These are phyloP conservation scores for Skeletonema costatum DNA, from an alignment of 108 stramenopile species.

Conservation along the genomic window DNA sequence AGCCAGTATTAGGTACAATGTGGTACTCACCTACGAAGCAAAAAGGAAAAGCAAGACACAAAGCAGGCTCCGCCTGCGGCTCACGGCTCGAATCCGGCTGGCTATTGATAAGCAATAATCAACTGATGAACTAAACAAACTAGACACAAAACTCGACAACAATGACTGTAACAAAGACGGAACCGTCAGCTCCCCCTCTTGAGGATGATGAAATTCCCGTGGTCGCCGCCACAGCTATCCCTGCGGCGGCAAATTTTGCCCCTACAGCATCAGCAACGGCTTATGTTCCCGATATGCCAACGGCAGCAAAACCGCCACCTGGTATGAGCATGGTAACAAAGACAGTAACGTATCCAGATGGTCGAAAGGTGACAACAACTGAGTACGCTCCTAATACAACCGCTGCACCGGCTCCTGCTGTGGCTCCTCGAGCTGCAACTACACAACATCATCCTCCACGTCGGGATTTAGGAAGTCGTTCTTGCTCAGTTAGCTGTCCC, in stretches of 20 bases:
- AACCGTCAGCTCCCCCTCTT: slow-evolving; percentile 31
- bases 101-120: too few species aligned
- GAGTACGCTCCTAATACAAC: slow-evolving; percentile 15
- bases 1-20: too few species aligned
- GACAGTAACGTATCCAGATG: slow-evolving; percentile 39
- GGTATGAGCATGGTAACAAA: slow-evolving; percentile 20
- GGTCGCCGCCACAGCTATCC: slow-evolving; percentile 2
- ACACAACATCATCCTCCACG: slow-evolving; percentile 8
- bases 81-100: too few species aligned
- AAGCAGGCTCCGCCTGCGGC: neutral
- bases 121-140: too few species aligned
- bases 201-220: slow-evolving; percentile 16
- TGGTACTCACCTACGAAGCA: too few species aligned
- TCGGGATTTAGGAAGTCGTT: slow-evolving; percentile 27
- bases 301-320: neutral
- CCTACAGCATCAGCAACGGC: neutral
- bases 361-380: slow-evolving; percentile 45
- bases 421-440: slow-evolving; percentile 6
- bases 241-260: neutral
- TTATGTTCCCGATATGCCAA: neutral
- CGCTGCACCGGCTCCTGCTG: slow-evolving; percentile 7
- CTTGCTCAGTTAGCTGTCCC: slow-evolving; percentile 25
- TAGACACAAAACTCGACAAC: too few species aligned
- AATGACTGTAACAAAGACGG: neutral
- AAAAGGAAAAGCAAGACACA: neutral